These are phyloP conservation scores for Tranzscheliella williamsii DNA, from an alignment of 1,284 basidiomycete genomes.

Conservation along the genomic window DNA sequence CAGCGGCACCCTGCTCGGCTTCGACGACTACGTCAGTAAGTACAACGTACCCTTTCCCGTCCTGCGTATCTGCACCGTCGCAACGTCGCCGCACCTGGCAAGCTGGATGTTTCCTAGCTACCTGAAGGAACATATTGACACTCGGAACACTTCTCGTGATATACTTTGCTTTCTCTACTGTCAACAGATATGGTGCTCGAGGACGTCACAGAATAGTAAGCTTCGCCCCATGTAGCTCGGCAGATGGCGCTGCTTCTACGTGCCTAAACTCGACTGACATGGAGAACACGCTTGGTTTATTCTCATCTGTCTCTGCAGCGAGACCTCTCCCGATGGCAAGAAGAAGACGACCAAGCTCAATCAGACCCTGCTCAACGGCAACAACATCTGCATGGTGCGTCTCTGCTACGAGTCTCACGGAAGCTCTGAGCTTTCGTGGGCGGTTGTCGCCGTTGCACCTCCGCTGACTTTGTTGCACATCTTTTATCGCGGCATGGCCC, in stretches of 20 bases:
- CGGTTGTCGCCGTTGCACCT: neutral
- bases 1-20: constrained; percentile 90
- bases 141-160: too few species aligned
- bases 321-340: constrained; percentile 77
- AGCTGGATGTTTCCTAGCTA: too few species aligned
- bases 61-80: neutral
- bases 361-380: constrained; percentile 92
- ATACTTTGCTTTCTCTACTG: neutral
- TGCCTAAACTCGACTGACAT: constrained; percentile 1
- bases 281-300: neutral
- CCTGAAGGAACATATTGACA: too few species aligned
- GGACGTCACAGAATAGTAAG: constrained; percentile 94
- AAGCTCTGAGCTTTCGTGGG: too few species aligned
- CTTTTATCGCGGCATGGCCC: too few species aligned
- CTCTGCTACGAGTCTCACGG: neutral
- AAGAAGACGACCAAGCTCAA: constrained; percentile 80
- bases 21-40: constrained; percentile 99
- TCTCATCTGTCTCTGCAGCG: constrained; percentile 66
- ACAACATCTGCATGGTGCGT: constrained; percentile 94
- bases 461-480: neutral
- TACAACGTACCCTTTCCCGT: too few species aligned
- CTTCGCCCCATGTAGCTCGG: neutral
- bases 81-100: too few species aligned
- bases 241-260: neutral
- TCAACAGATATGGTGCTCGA: constrained; percentile 99